These are phyloP conservation scores for Chaetomium cochliodes DNA, from an alignment of 495 filamentous ascomycete species.

Conservation along the genomic window DNA sequence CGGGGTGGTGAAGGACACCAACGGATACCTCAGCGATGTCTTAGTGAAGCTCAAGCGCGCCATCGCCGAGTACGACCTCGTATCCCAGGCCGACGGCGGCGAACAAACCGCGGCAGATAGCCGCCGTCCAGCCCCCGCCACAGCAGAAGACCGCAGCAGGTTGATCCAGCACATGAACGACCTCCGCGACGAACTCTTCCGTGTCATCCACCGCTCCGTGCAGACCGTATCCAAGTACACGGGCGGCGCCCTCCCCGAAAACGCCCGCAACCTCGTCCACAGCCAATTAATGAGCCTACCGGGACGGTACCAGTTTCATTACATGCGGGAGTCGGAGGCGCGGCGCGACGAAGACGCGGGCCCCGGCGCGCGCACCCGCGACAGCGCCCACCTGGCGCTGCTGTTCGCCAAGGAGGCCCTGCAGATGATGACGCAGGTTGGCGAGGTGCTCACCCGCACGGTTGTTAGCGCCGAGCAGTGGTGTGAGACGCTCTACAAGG, in stretches of 20 bases:
- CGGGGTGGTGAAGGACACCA: constrained; percentile 70
- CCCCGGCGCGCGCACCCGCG: constrained; percentile 41
- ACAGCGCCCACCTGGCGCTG: constrained; percentile 66
- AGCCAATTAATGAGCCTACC: constrained; percentile 77
- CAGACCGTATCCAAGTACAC: constrained; percentile 79
- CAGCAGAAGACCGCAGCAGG: constrained; percentile 39
- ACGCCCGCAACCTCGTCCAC: constrained; percentile 73
- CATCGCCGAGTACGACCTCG: constrained; percentile 72
- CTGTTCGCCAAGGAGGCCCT: constrained; percentile 83
- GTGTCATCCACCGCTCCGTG: constrained; percentile 72
- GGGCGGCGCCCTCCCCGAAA: constrained; percentile 79
- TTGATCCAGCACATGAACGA: constrained; percentile 61
- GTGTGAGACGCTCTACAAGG: constrained; percentile 70
- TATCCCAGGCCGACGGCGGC: constrained; percentile 24
- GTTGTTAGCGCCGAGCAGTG: constrained; percentile 83
- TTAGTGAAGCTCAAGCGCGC: constrained; percentile 66
- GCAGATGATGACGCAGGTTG: constrained; percentile 85
- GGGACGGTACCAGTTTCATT: constrained; percentile 64
- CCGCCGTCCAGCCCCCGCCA: constrained; percentile 27
- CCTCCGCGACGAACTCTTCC: constrained; percentile 70
- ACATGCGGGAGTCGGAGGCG: constrained; percentile 46
- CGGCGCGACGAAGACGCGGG: constrained; percentile 38
- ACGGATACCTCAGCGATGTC: constrained; percentile 66
- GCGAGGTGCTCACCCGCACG: constrained; percentile 75
- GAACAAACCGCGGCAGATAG: constrained; percentile 27